Evolutionary conservation across 2,329 filamentous ascomycete species (phyloP).

Genomic region (Mycosphaerelloides madeirae): DNA sequence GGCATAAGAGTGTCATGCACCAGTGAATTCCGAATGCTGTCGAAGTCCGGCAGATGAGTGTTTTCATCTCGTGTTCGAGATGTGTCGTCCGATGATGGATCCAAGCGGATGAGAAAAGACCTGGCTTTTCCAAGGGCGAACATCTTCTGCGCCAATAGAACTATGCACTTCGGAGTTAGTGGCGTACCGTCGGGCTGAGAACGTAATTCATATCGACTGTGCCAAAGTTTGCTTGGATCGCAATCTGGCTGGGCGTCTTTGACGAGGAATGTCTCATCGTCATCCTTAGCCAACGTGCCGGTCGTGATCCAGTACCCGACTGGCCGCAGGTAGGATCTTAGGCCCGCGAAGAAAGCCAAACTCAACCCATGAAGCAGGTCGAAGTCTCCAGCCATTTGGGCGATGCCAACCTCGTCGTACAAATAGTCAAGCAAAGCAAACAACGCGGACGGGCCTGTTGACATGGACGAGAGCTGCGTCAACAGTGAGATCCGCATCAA

Average conservation of each 20-base stretch:
- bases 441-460: slow-evolving; percentile 42
- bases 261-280: slow-evolving; percentile 70
- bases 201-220: slow-evolving; percentile 65
- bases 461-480: slow-evolving; percentile 33
- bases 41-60: slow-evolving; percentile 6
- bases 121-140: slow-evolving; percentile 87
- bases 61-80: neutral
- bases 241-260: slow-evolving; percentile 51
- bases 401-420: slow-evolving; percentile 63
- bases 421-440: slow-evolving; percentile 76
- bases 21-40: slow-evolving; percentile 2
- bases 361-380: slow-evolving; percentile 60
- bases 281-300: slow-evolving; percentile 56
- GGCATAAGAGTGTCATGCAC: slow-evolving; percentile 38
- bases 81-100: slow-evolving; percentile 23
- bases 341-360: slow-evolving; percentile 71
- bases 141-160: slow-evolving; percentile 63
- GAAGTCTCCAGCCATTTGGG: slow-evolving; percentile 65
- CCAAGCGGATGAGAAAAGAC: slow-evolving; percentile 71
- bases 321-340: slow-evolving; percentile 74
- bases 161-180: slow-evolving; percentile 70
- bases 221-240: slow-evolving; percentile 67
- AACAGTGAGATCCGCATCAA: slow-evolving; percentile 62
- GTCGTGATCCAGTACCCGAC: slow-evolving; percentile 80
- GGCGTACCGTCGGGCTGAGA: slow-evolving; percentile 55